A percentile compares a stretch with the other conserved stretches of the same genome.
These are phyloP conservation scores for Podila epicladia DNA, from an alignment of 192 early-diverging fungal species.

Conservation along the genomic window DNA sequence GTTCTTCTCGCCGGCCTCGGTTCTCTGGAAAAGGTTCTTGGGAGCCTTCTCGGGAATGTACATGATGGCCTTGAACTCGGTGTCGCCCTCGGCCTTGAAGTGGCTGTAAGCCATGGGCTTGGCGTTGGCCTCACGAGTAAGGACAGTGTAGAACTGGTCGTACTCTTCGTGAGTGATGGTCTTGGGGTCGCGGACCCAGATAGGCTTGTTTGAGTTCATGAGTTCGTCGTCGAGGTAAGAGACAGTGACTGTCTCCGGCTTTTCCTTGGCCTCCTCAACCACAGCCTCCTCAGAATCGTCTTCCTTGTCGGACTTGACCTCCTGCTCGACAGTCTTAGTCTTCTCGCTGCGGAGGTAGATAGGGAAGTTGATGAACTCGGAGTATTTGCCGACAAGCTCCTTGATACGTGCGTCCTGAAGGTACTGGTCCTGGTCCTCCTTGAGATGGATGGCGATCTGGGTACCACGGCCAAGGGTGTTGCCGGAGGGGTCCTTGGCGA, in stretches of 20 bases:
- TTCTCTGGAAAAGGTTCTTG: slow-evolving; percentile 61
- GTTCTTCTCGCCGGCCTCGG: slow-evolving; percentile 61
- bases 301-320: slow-evolving; percentile 29
- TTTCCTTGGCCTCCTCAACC: slow-evolving; percentile 57
- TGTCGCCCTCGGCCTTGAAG: slow-evolving; percentile 94
- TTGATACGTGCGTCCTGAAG: slow-evolving; percentile 76
- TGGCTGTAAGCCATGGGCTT: slow-evolving; percentile 87
- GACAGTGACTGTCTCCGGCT: slow-evolving; percentile 66
- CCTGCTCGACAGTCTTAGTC: slow-evolving; percentile 66
- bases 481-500: slow-evolving; percentile 89
- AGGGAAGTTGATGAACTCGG: slow-evolving; percentile 98
- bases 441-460: slow-evolving; percentile 90
- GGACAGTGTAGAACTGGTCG: slow-evolving; percentile 86
- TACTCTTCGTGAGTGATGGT: slow-evolving; percentile 86
- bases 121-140: slow-evolving; percentile 70
- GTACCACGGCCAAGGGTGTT: slow-evolving; percentile 95
- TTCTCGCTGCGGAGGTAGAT: slow-evolving; percentile 82
- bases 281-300: slow-evolving; percentile 37
- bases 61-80: slow-evolving; percentile 90
- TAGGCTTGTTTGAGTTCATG: slow-evolving; percentile 92
- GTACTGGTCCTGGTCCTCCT: slow-evolving; percentile 87
- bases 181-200: slow-evolving; percentile 90
- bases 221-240: slow-evolving; percentile 75
- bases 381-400: slow-evolving; percentile 85
- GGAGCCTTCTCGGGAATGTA: slow-evolving; percentile 81